These are phyloP conservation scores for Magnaporthiopsis rhizophila DNA, from an alignment of 2,329 filamentous ascomycete genomes.

Conservation along the genomic window DNA sequence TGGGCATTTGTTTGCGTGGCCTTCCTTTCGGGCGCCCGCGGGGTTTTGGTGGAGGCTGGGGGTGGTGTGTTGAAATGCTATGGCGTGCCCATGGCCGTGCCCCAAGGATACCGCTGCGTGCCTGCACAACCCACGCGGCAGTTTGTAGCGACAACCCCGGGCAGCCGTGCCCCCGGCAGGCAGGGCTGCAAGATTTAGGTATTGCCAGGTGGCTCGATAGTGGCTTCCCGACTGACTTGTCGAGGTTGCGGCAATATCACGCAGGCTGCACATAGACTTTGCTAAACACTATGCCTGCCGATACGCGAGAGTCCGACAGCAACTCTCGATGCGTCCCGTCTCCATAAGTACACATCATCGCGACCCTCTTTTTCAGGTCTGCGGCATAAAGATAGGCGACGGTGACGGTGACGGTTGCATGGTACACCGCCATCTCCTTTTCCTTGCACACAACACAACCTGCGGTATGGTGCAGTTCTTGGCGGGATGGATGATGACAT, in stretches of 20 bases:
- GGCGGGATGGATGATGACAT: background rate
- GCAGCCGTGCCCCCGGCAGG: too few relatives aligned
- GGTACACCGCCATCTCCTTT: background rate
- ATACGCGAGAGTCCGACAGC: background rate
- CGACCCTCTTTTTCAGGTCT: too few relatives aligned
- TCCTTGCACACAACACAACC: too few relatives aligned
- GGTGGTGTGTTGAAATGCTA: background rate
- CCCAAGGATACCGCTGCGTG: too few relatives aligned
- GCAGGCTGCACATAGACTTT: too few relatives aligned
- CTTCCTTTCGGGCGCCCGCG: background rate
- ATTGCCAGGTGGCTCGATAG: background rate
- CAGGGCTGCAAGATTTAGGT: background rate
- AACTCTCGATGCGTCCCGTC: too few relatives aligned
- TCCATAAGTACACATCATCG: too few relatives aligned
- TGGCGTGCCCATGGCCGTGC: background rate
- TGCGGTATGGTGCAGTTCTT: background rate
- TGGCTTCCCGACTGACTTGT: background rate
- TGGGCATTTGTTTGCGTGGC: background rate
- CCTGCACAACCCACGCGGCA: too few relatives aligned
- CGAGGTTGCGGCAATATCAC: background rate
- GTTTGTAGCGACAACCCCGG: too few relatives aligned
- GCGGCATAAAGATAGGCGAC: too few relatives aligned
- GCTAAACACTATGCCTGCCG: background rate
- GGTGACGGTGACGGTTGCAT: background rate
- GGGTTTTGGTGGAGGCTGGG: slow-evolving; percentile 10